Evolutionary conservation across 2,329 filamentous ascomycete species (phyloP).

Genomic region (Metarhizium album): DNA sequence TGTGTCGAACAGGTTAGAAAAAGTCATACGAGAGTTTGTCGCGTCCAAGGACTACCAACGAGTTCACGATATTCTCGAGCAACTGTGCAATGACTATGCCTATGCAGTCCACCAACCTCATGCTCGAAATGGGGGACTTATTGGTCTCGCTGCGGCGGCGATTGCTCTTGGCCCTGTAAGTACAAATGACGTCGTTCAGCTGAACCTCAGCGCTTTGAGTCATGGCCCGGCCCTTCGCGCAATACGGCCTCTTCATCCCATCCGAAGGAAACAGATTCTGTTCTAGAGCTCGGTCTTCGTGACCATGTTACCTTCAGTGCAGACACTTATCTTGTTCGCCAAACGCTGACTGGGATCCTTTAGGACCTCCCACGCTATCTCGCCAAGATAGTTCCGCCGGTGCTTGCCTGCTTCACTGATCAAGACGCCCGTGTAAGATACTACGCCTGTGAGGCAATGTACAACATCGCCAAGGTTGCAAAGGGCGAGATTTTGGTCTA

Average conservation of each 20-base stretch:
- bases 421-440: slow-evolving; percentile 96
- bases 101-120: slow-evolving; percentile 96
- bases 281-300: background rate
- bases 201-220: background rate
- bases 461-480: slow-evolving; percentile 98
- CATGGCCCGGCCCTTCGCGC: no score
- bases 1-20: slow-evolving; percentile 58
- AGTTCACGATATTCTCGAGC: slow-evolving; percentile 82
- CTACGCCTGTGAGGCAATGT: slow-evolving; percentile 99
- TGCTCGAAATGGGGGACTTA: slow-evolving; percentile 89
- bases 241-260: no score
- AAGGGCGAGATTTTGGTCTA: slow-evolving; percentile 96
- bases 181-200: slow-evolving; percentile 12
- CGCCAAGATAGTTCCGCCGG: slow-evolving; percentile 87
- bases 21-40: slow-evolving; percentile 76
- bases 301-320: background rate
- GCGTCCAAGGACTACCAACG: slow-evolving; percentile 64
- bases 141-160: slow-evolving; percentile 87
- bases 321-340: background rate
- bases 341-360: background rate
- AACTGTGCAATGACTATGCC: slow-evolving; percentile 94
- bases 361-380: slow-evolving; percentile 88
- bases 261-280: background rate
- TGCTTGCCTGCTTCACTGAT: slow-evolving; percentile 93
- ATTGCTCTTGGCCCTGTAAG: slow-evolving; percentile 87